Evolutionary conservation across 257 asterid species (phyloP), one percentile per base, ranked within the genome.

Genomic region (Linaria vulgaris): DNA sequence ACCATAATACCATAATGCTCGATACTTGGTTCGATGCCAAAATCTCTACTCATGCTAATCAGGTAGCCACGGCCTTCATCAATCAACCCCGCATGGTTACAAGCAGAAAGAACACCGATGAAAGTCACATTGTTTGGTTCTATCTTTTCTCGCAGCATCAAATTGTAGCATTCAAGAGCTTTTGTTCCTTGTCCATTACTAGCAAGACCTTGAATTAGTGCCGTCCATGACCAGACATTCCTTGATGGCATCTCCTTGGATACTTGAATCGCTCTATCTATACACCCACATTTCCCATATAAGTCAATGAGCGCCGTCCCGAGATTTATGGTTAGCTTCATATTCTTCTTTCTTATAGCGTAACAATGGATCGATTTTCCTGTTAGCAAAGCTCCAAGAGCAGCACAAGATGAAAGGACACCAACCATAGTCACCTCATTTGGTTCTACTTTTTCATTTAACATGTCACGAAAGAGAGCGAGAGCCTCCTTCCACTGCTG

Each of bases 1-100:
- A 82, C 88, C 70, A 82, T 67, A 59, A 82, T 74, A 34, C 88
- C 88, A 54, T 72, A 79, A 34, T 74, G 88, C 52, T 79, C 81
- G 3, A 79, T 72, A 43, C 67, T 74, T 16, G 88, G 88, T 27
- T 72, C 68, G 22, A 82, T 74, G 20, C 70, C 71, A 23, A 73
- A 79, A 62, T 79, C 81, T 37, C 58, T 34, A 31, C 48, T 67
- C 85, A 82, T 82, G 14, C 78, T 64, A 6, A 21, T 20, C 30
- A 82, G 67, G 57, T 68, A 69, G 21, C 27, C 14, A 24, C 58
- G 47, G n/a, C 83, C 85, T 45, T 71, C 61, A 15, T 74, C 61
- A 30, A 82, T 83, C 49, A 82, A 61, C 17, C 83, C 78, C 2
- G 76, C 75, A 34, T 82, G 88, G 53, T 52, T 76, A 55, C 85